Evolutionary conservation across 495 filamentous ascomycete genomes (phyloP).

Genomic region (Chaetomium fimeti): DNA sequence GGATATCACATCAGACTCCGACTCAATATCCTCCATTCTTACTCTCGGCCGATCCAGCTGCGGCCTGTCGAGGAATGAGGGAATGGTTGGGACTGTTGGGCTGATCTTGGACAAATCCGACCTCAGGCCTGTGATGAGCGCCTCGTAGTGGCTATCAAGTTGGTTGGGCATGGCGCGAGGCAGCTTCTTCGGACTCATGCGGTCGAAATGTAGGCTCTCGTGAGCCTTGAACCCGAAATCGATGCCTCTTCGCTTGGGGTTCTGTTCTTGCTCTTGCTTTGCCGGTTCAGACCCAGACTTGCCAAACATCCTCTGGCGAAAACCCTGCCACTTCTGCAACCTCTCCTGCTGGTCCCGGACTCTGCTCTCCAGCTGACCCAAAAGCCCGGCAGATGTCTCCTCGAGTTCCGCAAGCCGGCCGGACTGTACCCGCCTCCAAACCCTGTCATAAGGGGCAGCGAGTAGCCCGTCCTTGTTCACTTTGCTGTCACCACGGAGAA

Average conservation of each 20-base stretch:
- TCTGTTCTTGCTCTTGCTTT: slow-evolving; percentile 22
- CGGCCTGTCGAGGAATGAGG: slow-evolving; percentile 33
- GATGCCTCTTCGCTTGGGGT: slow-evolving; percentile 39
- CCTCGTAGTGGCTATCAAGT: slow-evolving; percentile 44
- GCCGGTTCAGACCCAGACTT: slow-evolving; percentile 29
- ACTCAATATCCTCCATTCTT: slow-evolving; percentile 14
- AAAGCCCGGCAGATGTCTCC: slow-evolving; percentile 45
- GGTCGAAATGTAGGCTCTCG: slow-evolving; percentile 38
- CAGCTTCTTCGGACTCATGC: slow-evolving; percentile 33
- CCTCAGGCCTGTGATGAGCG: slow-evolving; percentile 43
- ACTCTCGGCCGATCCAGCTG: slow-evolving; percentile 17
- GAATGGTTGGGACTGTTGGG: slow-evolving; percentile 14
- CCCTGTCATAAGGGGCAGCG: slow-evolving; percentile 59
- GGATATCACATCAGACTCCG: slow-evolving; percentile 40
- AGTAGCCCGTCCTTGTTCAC: slow-evolving; percentile 61
- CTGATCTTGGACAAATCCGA: slow-evolving; percentile 40
- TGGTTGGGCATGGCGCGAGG: slow-evolving; percentile 20
- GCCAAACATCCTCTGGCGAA: slow-evolving; percentile 52
- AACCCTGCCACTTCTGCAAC: slow-evolving; percentile 70
- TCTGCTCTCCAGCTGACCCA: slow-evolving; percentile 62
- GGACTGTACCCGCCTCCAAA: slow-evolving; percentile 61
- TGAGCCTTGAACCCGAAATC: slow-evolving; percentile 53
- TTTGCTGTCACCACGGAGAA: slow-evolving; percentile 64
- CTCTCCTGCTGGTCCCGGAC: slow-evolving; percentile 61
- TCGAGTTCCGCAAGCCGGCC: slow-evolving; percentile 54